Conservation (phyloP, 495 filamentous ascomycete genomes). For the Rusavskia elegans region DNA sequence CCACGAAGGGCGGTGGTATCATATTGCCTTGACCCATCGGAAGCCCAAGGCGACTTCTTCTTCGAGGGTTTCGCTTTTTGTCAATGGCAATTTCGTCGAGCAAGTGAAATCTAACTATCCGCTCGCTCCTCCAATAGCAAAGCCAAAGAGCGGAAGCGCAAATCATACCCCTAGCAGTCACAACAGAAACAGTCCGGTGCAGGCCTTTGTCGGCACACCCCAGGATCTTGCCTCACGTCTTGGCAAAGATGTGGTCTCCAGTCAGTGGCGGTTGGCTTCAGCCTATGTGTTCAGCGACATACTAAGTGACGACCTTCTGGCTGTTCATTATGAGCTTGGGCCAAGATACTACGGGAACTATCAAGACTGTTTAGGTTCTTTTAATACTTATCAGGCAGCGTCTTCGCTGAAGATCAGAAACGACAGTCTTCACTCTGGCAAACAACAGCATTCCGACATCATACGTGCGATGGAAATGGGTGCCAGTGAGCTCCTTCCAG, state of each 20-base stretch:
- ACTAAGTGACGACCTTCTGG: conserved; percentile 79
- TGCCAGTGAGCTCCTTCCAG: conserved; percentile 65
- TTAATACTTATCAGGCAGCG: conserved; percentile 94
- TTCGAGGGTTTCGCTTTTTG: conserved; percentile 74
- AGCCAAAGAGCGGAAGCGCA: conserved; percentile 42
- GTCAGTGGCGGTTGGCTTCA: conserved; percentile 76
- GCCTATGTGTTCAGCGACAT: conserved; percentile 79
- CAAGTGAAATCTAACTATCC: conserved; percentile 84
- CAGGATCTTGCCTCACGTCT: conserved; percentile 72
- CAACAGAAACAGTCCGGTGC: conserved; percentile 48
- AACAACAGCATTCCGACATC: conserved; percentile 85
- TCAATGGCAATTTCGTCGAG: conserved; percentile 87
- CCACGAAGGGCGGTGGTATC: conserved; percentile 68
- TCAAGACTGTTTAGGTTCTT: conserved; percentile 88
- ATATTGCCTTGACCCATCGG: conserved; percentile 73
- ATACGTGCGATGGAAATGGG: conserved; percentile 70
- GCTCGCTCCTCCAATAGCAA: conserved; percentile 37
- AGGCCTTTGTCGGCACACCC: conserved; percentile 88
- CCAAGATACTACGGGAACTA: conserved; percentile 88
- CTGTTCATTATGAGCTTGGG: conserved; percentile 79
- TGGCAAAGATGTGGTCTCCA: conserved; percentile 57
- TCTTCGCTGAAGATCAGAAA: conserved; percentile 80
- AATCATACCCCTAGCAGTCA: conserved; percentile 33
- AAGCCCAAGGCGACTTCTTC: conserved; percentile 56
- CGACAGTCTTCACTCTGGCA: conserved; percentile 79